Evolutionary conservation across 1,284 basidiomycete genomes (phyloP), one percentile per base, ranked within the genome.

Genomic region (Boletus semigastroideus): DNA sequence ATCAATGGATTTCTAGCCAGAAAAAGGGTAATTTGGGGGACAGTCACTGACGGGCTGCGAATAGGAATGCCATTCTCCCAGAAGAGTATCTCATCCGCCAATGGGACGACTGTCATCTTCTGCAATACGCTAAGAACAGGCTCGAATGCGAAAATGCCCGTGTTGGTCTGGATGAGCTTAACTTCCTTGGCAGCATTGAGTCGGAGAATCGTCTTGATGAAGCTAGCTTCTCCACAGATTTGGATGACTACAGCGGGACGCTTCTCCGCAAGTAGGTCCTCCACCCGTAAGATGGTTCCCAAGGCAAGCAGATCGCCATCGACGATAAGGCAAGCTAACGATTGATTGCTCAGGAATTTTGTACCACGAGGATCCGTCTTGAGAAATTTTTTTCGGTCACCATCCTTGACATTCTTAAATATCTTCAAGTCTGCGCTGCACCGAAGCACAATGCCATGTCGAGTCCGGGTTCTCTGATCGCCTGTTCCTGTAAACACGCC

Each of bases 71-170:
- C 70, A 1, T 70, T 51, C n/a, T 73, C 68, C 82, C 83, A 84
- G 22, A 77, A 72, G 1, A 86, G 55, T 11, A 86, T 60, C 52
- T 85, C 82, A 0, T 65, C 57, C 0, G 73, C 63, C 4, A 86
- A 67, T 2, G 81, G 76, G 7, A 83, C 53, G 0, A 52, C 54
- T 12, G 62, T 70, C 49, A 72, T 75, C 16, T 69, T 63, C 60
- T 86, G 76, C 16, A 86, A 68, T 5, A 74, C 76, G 42, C 67
- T 74, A 27, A 86, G 69, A 17, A 86, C 71, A 1, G 83, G 83
- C 56, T 84, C 79, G 53, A 78, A 86, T 0, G 84, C 68, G 59
- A 84, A 86, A 4, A 84, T 65, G 0, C 82, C 81, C 0, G 79
- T 79, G 53, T 85, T 75, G 20, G 85, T 78, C 54, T 79, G 78